phyloP scores from a whole-genome alignment of 495 filamentous ascomycete genomes.

The Trichocladium antarcticum region DNA sequence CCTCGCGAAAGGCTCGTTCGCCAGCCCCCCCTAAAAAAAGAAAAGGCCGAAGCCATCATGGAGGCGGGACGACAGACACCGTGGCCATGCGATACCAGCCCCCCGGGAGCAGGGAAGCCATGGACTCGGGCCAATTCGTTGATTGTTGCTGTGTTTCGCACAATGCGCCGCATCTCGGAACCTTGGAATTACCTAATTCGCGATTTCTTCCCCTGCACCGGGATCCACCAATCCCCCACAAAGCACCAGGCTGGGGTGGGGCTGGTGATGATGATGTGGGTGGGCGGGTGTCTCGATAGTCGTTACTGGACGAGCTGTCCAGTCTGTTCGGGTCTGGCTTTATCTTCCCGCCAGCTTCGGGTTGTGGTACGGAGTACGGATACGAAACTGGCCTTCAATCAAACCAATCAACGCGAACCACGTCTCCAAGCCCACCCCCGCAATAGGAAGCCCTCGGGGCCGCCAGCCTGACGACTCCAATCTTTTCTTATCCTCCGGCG shows the following conservation, averaged over 20 bases:
- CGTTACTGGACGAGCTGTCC: slow-evolving; percentile 7
- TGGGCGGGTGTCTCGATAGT: slow-evolving; percentile 25
- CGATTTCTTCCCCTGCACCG: neutral
- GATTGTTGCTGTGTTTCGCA: no score
- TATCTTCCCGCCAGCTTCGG: slow-evolving; percentile 26
- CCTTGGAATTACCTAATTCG: neutral
- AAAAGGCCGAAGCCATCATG: neutral
- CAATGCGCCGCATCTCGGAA: no score
- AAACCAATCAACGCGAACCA: slow-evolving; percentile 31
- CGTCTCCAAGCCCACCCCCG: slow-evolving; percentile 32
- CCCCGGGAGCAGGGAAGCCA: no score
- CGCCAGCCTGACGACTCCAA: slow-evolving; percentile 19
- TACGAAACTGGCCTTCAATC: slow-evolving; percentile 18
- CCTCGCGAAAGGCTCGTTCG: neutral
- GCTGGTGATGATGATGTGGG: no score
- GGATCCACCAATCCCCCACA: neutral
- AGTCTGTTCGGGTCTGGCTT: slow-evolving; percentile 28
- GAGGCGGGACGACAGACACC: no score
- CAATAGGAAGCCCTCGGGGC: slow-evolving; percentile 16
- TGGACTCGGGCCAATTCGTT: no score
- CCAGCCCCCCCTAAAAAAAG: neutral
- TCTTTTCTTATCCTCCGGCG: slow-evolving; percentile 1
- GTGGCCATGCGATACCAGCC: no score
- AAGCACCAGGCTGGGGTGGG: neutral
- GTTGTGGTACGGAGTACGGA: no score